Evolutionary conservation across 306 rosid genomes (phyloP).

Genomic region (Herpetospermum pedunculosum): DNA sequence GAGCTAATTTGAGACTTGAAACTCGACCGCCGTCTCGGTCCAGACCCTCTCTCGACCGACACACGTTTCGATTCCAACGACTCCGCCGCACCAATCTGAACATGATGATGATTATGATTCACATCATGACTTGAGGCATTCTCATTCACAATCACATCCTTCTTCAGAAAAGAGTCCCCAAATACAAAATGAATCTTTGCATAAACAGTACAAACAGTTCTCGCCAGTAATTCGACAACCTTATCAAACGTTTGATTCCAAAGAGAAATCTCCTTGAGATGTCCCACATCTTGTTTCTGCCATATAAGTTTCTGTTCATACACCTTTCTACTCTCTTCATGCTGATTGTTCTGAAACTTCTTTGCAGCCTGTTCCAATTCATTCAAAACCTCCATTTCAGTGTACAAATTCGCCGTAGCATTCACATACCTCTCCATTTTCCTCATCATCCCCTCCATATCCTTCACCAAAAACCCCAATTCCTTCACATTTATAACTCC

Average conservation of each 20-base stretch:
- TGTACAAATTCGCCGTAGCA: constrained; percentile 64
- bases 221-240: constrained; percentile 85
- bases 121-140: constrained; percentile 21
- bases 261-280: constrained; percentile 66
- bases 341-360: constrained; percentile 73
- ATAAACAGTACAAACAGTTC: constrained; percentile 81
- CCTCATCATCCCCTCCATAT: constrained; percentile 92
- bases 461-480: constrained; percentile 83
- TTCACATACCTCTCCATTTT: constrained; percentile 86
- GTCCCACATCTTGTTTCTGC: constrained; percentile 85
- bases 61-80: constrained; percentile 28
- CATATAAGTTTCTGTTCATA: constrained; percentile 74
- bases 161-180: constrained; percentile 37
- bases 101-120: background rate
- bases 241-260: constrained; percentile 89
- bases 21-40: constrained; percentile 27
- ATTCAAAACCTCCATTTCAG: constrained; percentile 81
- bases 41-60: constrained; percentile 19
- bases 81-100: background rate
- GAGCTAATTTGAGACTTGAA: constrained; percentile 31
- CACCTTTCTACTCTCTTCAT: constrained; percentile 63
- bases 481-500: constrained; percentile 76
- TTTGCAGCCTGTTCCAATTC: constrained; percentile 70
- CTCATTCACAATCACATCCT: constrained; percentile 19
- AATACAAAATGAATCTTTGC: constrained; percentile 52